Base-by-base conservation (phyloP, 148 eudicot species). In the Mesembryanthemum crystallinum region DNA sequence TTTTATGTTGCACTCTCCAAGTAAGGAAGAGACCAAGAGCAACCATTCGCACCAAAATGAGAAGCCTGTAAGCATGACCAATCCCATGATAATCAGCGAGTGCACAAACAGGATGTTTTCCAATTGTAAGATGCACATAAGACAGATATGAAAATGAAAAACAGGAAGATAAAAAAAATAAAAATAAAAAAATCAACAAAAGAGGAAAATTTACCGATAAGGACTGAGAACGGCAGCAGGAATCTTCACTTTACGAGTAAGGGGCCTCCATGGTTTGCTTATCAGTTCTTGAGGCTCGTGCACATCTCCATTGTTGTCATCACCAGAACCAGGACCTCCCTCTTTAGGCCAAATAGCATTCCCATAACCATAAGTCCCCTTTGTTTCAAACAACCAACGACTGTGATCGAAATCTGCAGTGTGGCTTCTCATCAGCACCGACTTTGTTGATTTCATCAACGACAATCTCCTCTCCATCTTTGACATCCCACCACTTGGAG, bases 321-420 rank as follows among this genome's bases (percentile, higher is more conserved):
- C 73, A 33, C 67, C 89, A 75, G 80, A 72, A 55, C 72, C 86
- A 67, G 88, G 78, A 51, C 67, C 94, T 68, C 88, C 94, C 71
- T 88, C 94, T 83, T 87, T 88, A 3, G 98, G 92, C 98, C 98
- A 91, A 74, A 93, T 89, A 71, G 94, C 98, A 87, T 93, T 93
- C 23, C 98, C 96, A 81, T 93, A 91, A 20, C 98, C 96, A 80
- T 93, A 93, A 28, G 98, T 93, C 7, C 94, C 98, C 72, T 84
- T 88, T 15, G 94, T 89, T 73, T 93, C 98, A 71, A 87, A 93
- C 24, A 91, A 82, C 98, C 97, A 93, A 29, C 94, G 82, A 52
- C 86, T 89, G 72, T 89, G 93, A 86, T 93, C 98, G 80, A 93
- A 93, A 52, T 93, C 97, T 39, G 82, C 89, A 21, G 94, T 93